Evolutionary conservation across 2,329 filamentous ascomycete genomes (phyloP).

Genomic region (Ophiocordyceps camponoti-leonardi): DNA sequence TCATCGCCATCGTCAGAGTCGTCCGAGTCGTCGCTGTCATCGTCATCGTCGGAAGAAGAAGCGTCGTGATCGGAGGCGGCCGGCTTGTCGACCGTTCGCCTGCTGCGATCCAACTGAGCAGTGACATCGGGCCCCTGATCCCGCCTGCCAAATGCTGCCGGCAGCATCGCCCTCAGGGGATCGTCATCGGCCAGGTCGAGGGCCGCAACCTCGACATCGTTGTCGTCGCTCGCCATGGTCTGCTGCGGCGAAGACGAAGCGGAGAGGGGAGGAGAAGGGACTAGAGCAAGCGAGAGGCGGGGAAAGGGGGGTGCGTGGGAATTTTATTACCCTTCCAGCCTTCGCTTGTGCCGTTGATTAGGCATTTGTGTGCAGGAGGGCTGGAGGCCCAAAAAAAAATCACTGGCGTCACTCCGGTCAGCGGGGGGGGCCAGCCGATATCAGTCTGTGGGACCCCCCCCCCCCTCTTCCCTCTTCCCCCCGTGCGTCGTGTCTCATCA

Average conservation of each 20-base stretch:
- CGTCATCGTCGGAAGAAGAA: conserved; percentile 4
- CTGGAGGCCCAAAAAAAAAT: conserved; percentile 2
- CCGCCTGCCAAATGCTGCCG: conserved; percentile 73
- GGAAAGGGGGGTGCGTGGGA: conserved; percentile 2
- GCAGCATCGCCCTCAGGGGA: conserved; percentile 60
- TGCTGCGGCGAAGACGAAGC: not conserved
- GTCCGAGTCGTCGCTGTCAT: conserved; percentile 17
- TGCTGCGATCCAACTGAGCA: conserved; percentile 66
- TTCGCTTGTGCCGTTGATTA: conserved; percentile 3
- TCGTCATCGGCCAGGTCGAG: conserved; percentile 43
- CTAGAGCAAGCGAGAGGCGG: conserved; percentile 1
- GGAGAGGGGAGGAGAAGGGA: not conserved
- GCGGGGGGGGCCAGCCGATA: conserved; percentile 1
- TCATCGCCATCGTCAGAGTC: conserved; percentile 64
- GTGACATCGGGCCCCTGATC: conserved; percentile 55
- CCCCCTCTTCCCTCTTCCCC: not conserved
- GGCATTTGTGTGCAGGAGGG: too few species aligned
- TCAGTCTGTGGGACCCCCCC: not conserved
- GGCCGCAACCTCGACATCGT: conserved; percentile 45
- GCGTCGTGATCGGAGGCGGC: conserved; percentile 4
- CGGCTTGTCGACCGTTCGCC: conserved; percentile 28
- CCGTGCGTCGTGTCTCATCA: not conserved
- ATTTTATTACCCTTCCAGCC: conserved; percentile 4
- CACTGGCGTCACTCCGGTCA: conserved; percentile 3
- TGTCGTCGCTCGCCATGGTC: not conserved